Conservation (phyloP, 208 protist genomes). For the Tetramitus jugosus region DNA sequence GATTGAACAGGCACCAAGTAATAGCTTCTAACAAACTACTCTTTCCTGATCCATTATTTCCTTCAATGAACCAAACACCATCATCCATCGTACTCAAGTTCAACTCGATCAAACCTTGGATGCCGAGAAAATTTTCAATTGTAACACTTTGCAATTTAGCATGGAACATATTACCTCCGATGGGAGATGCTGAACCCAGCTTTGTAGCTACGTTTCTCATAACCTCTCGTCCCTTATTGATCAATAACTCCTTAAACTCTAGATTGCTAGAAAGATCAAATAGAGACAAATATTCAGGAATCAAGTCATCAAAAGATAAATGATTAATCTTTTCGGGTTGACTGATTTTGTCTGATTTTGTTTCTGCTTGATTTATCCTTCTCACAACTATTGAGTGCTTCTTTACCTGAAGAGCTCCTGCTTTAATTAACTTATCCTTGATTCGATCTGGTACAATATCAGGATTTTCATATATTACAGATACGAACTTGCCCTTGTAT, state of each 20-base stretch:
- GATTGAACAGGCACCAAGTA: conserved; percentile 20
- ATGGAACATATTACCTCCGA: not conserved
- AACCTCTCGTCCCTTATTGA: not conserved
- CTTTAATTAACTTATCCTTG: not conserved
- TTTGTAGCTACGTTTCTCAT: not conserved
- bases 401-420: not conserved
- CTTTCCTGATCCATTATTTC: conserved; percentile 17
- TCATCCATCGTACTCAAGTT: not conserved
- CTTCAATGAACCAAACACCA: conserved; percentile 23
- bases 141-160: not conserved
- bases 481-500: conserved; percentile 8
- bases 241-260: not conserved
- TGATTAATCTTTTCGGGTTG: not conserved
- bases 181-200: not conserved
- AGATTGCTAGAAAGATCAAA: not conserved
- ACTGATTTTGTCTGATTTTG: too few species aligned
- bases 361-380: not conserved
- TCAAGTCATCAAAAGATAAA: not conserved
- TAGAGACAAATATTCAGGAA: not conserved
- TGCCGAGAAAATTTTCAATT: conserved; percentile 15
- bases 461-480: not conserved
- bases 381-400: not conserved
- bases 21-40: conserved; percentile 16
- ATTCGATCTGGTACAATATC: not conserved
- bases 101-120: conserved; percentile 10